Base-by-base conservation (phyloP, 2,329 filamentous ascomycete species). In the Saccharata proteae region DNA sequence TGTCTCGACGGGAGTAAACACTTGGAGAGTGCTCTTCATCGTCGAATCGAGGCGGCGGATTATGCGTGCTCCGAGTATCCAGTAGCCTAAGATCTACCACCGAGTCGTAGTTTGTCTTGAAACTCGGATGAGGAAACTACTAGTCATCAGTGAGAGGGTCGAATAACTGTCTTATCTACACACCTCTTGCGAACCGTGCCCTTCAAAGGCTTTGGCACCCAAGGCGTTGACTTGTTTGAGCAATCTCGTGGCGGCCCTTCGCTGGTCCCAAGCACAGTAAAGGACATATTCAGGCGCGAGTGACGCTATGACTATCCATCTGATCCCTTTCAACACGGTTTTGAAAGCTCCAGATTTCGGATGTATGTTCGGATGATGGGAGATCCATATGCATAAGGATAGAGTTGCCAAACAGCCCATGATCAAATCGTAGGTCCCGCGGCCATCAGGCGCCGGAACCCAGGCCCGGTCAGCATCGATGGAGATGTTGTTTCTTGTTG, bases 341-440 rank as follows among this genome's bases (percentile, higher is more conserved):
- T 23, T 17, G 25, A 34, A 36, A 9, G 23, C 6, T 2, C 18
- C 25, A 4, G 20, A 22, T 12, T 18, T 15, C 3, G 32, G 14
- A 9, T 28, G 29, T 3, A 49, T 29, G 29, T 49, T 48, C 4
- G 45, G 46, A 36, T 48, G 45, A 18, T 47, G 45, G 18, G 45
- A 40, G 8, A 41, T 45, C 43, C 43, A 49, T 1, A 44, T 43
- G 23, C 45, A 47, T 2, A 49, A 36, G 2, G 39, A 41, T 4
- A 48, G 31, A 4, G 46, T 48, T 2, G 42, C 43, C 4, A 46
- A 21, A 31, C 41, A 46, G 1, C 43, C 43, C 0, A 48, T 10
- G 4, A 47, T 29, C 5, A 48, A 25, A 24, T 43, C 40, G 13
- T 35, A 44, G 9, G 45, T 46, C n/a, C 45, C 43, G 12, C 43